phyloP scores from a whole-genome alignment of 129 eudicot genomes.

The Mikania micrantha region DNA sequence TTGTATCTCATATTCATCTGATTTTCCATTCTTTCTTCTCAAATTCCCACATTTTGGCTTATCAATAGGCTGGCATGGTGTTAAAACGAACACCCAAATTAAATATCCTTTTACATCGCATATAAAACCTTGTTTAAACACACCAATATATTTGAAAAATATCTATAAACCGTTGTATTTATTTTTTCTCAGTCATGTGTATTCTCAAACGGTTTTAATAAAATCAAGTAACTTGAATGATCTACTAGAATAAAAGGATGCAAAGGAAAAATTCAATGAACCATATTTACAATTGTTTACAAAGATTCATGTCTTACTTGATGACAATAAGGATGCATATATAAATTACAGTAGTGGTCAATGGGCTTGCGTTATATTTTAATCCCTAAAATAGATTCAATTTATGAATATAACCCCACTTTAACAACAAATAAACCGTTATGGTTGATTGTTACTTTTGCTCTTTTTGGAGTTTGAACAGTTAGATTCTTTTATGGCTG shows the following conservation, averaged over 20 bases:
- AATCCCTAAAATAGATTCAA: not conserved
- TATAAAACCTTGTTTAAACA: not conserved
- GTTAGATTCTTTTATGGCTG: not conserved
- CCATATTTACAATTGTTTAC: not conserved
- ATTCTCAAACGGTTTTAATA: not conserved
- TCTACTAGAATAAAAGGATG: not conserved
- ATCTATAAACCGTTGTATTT: not conserved
- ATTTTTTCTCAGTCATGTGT: not conserved
- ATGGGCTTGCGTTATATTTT: not conserved
- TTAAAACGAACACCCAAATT: not conserved
- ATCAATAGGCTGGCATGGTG: not conserved
- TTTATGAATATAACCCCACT: not conserved
- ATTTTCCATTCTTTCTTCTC: not conserved
- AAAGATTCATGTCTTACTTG: not conserved
- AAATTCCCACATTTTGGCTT: not conserved
- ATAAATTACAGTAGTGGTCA: not conserved
- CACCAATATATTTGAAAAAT: not conserved
- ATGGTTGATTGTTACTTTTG: not conserved
- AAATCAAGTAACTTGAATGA: not conserved
- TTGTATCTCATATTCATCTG: conserved; percentile 10
- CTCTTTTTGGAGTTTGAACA: not conserved
- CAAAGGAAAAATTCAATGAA: not conserved
- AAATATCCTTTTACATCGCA: not conserved
- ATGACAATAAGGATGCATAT: not conserved
- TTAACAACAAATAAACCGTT: not conserved